A percentile compares a stretch with the other conserved stretches of the same genome.
Evolutionary conservation across 2,329 filamentous ascomycete genomes (phyloP).

Genomic region (Coleophoma cylindrospora): DNA sequence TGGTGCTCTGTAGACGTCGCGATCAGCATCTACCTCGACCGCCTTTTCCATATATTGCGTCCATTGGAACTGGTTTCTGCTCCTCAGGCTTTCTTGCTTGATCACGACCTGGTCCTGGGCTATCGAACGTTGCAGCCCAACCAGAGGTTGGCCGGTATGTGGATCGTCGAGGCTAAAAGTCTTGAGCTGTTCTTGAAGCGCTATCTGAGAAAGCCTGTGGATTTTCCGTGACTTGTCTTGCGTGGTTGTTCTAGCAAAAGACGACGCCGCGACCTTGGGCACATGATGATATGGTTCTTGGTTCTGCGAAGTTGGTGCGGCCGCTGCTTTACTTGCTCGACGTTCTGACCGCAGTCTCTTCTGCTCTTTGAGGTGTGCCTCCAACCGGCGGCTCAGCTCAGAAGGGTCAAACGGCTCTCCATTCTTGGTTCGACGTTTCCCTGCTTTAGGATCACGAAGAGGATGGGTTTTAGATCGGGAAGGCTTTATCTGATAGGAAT

Average conservation of each 20-base stretch:
- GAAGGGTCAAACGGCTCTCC: conserved; percentile 44
- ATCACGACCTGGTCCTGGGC: conserved; percentile 23
- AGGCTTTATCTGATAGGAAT: conserved; percentile 16
- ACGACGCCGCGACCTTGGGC: conserved; percentile 47
- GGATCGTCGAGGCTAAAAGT: conserved; percentile 21
- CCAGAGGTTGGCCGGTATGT: conserved; percentile 3
- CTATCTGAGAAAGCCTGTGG: conserved; percentile 39
- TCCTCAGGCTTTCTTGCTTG: conserved; percentile 29
- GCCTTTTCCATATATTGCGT: conserved; percentile 31
- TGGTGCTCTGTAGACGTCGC: conserved; percentile 20
- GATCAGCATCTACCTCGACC: conserved; percentile 23
- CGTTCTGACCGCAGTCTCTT: conserved; percentile 30
- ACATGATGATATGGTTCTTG: conserved; percentile 40
- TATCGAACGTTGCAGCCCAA: conserved; percentile 13
- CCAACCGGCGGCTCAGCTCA: conserved; percentile 48
- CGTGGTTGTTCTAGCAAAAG: conserved; percentile 50
- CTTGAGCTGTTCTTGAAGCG: conserved; percentile 35
- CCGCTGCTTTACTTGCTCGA: conserved; percentile 13
- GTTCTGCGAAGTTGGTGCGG: conserved; percentile 7
- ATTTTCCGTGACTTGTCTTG: conserved; percentile 33
- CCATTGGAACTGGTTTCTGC: conserved; percentile 40
- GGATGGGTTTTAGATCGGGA: conserved; percentile 20
- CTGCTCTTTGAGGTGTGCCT: conserved; percentile 44
- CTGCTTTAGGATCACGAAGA: conserved; percentile 9
- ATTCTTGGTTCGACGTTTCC: conserved; percentile 19